Evolutionary conservation across 106 monocot species (phyloP).

Genomic region (Dioscorea zingiberensis): DNA sequence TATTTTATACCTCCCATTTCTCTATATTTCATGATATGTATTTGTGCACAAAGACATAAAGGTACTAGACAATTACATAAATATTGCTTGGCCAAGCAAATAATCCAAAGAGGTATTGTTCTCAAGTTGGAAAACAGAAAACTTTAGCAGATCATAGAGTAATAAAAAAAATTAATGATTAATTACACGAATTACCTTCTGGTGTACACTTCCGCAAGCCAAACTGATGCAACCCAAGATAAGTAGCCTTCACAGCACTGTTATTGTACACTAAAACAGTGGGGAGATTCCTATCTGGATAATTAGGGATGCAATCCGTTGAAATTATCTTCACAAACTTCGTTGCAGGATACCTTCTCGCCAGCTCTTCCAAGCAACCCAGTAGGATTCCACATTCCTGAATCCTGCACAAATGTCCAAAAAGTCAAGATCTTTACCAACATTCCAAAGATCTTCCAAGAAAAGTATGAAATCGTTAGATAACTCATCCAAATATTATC

Average conservation of each 20-base stretch:
- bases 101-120: too few species aligned
- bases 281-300: conserved; percentile 88
- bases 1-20: too few species aligned
- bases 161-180: too few species aligned
- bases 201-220: conserved; percentile 72
- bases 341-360: conserved; percentile 73
- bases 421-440: background rate
- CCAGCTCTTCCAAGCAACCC: conserved; percentile 74
- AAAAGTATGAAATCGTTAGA: background rate
- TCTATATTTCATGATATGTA: too few species aligned
- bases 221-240: conserved; percentile 78
- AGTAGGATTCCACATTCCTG: conserved; percentile 72
- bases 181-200: conserved; percentile 50
- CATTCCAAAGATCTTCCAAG: background rate
- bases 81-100: too few species aligned
- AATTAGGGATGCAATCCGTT: conserved; percentile 93
- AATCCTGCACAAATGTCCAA: conserved; percentile 30
- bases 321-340: conserved; percentile 99
- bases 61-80: too few species aligned
- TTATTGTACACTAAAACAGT: conserved; percentile 89
- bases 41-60: too few species aligned
- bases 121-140: too few species aligned
- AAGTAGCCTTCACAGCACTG: conserved; percentile 84
- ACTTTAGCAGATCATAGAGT: too few species aligned
- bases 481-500: too few species aligned